A percentile compares a stretch with the other conserved stretches of the same genome.
Conservation (phyloP, 192 early-diverging fungal genomes). For the Glomus cerebriforme region DNA sequence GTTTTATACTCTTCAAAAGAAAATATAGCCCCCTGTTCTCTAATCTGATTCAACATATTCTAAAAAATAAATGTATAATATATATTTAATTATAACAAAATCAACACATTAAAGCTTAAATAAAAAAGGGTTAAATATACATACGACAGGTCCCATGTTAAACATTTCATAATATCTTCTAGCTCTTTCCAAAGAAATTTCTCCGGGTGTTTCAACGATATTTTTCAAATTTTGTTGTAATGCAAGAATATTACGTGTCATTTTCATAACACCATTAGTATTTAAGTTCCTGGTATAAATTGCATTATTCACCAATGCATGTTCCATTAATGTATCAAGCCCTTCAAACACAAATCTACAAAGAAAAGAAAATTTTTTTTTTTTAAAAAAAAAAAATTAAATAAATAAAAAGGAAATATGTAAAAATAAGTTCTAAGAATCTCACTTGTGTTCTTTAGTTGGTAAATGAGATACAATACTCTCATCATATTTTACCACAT, state of each 20-base stretch:
- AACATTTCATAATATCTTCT: slow-evolving; percentile 77
- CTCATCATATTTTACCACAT: slow-evolving; percentile 78
- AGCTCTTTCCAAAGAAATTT: slow-evolving; percentile 68
- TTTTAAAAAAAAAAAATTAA: neutral
- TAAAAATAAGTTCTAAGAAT: neutral
- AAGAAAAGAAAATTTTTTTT: neutral
- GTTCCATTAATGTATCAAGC: slow-evolving; percentile 71
- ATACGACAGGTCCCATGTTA: slow-evolving; percentile 53
- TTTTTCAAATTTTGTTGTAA: slow-evolving; percentile 89
- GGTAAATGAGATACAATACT: slow-evolving; percentile 64
- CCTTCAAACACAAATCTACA: slow-evolving; percentile 82
- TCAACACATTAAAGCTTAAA: neutral
- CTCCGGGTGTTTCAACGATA: slow-evolving; percentile 62
- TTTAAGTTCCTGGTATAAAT: slow-evolving; percentile 70
- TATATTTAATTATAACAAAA: slow-evolving; percentile 13
- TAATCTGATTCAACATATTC: slow-evolving; percentile 61
- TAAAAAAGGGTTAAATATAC: slow-evolving; percentile 17
- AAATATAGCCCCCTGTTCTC: slow-evolving; percentile 59
- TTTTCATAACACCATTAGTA: slow-evolving; percentile 68
- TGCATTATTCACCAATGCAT: slow-evolving; percentile 68
- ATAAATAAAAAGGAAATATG: neutral
- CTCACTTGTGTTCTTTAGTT: slow-evolving; percentile 60
- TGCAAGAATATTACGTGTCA: slow-evolving; percentile 81
- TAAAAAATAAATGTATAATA: slow-evolving; percentile 37
- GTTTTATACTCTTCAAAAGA: slow-evolving; percentile 81